These are phyloP conservation scores for Plantago lanceolata DNA, from an alignment of 305 asterid genomes.

Conservation along the genomic window DNA sequence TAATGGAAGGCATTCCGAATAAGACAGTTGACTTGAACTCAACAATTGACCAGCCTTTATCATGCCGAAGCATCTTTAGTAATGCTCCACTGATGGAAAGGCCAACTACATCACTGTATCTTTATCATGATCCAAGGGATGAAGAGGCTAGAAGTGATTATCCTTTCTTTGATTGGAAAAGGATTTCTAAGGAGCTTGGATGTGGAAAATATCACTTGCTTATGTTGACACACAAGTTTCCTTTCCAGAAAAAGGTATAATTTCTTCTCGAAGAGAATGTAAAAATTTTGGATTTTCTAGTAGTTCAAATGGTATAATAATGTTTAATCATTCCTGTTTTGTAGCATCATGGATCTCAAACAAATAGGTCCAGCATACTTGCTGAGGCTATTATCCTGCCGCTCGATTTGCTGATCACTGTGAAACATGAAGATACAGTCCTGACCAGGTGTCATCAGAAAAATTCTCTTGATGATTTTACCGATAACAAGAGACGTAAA, in stretches of 20 bases:
- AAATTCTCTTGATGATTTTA: constrained; percentile 25
- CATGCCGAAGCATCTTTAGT: constrained; percentile 61
- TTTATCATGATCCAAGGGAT: constrained; percentile 36
- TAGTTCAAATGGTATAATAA: constrained; percentile 18
- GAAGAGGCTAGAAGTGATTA: constrained; percentile 36
- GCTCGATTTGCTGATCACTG: constrained; percentile 65
- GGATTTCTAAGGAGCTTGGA: constrained; percentile 40
- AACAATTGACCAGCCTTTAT: constrained; percentile 41
- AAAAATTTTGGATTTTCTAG: constrained; percentile 18
- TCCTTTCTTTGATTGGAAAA: constrained; percentile 34
- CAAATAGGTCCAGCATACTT: constrained; percentile 47
- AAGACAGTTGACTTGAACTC: constrained; percentile 38
- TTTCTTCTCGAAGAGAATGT: constrained; percentile 17
- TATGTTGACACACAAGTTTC: constrained; percentile 71
- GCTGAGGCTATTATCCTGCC: constrained; percentile 78
- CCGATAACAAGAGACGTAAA: constrained; percentile 49
- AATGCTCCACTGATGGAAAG: constrained; percentile 35
- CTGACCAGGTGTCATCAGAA: constrained; percentile 30
- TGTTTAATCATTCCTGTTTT: constrained; percentile 11
- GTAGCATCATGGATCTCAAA: constrained; percentile 54
- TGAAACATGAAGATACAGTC: constrained; percentile 35
- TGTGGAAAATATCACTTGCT: constrained; percentile 68
- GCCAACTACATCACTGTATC: constrained; percentile 40
- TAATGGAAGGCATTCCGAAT: constrained; percentile 57
- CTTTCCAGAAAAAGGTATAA: constrained; percentile 57